A percentile compares a stretch with the other conserved stretches of the same genome.
Evolutionary conservation across 2,329 filamentous ascomycete species (phyloP).

Genomic region (Septoria linicola): DNA sequence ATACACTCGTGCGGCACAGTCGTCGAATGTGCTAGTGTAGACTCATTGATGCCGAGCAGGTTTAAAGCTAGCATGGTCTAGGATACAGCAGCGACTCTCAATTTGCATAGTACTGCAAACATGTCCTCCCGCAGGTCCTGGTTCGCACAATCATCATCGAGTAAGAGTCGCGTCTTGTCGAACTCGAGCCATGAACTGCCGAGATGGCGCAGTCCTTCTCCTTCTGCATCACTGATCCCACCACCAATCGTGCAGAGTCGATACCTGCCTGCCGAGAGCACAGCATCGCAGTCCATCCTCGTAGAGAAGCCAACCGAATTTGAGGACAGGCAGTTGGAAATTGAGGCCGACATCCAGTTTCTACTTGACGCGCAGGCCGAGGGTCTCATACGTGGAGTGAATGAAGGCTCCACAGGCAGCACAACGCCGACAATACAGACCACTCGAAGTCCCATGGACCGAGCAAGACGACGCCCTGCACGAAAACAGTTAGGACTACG

Average conservation of each 20-base stretch:
- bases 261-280: conserved; percentile 21
- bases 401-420: conserved; percentile 49
- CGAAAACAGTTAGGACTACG: conserved; percentile 57
- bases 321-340: conserved; percentile 49
- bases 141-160: conserved; percentile 30
- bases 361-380: conserved; percentile 62
- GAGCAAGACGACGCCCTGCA: conserved; percentile 52
- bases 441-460: conserved; percentile 34
- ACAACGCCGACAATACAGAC: conserved; percentile 49
- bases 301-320: conserved; percentile 45
- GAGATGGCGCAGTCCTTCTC: conserved; percentile 37
- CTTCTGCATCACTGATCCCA: conserved; percentile 37
- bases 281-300: conserved; percentile 40
- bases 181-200: conserved; percentile 33
- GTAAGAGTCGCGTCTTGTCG: conserved; percentile 26
- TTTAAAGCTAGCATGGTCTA: too few species aligned
- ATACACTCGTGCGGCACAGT: too few species aligned
- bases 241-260: conserved; percentile 39
- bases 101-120: too few species aligned
- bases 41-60: too few species aligned
- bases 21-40: too few species aligned
- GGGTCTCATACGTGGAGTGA: conserved; percentile 53
- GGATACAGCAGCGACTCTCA: too few species aligned
- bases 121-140: conserved; percentile 31
- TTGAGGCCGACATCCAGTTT: conserved; percentile 58